A percentile compares a stretch with the other conserved stretches of the same genome.
Conservation (phyloP, 2,329 filamentous ascomycete genomes). For the Penicillium sp. region DNA sequence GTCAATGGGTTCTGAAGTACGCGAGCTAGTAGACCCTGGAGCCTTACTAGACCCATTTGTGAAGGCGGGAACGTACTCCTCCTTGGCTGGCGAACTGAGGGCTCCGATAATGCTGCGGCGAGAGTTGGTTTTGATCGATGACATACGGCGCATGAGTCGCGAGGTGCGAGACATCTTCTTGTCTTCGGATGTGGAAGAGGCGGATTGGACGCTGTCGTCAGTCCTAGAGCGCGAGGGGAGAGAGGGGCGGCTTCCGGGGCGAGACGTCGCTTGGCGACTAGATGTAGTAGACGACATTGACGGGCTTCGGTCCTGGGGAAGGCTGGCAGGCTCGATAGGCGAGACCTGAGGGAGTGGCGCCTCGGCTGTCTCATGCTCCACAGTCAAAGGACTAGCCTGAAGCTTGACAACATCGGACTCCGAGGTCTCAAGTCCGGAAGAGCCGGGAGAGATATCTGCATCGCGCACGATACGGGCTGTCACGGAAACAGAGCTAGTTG, state of each 20-base stretch:
- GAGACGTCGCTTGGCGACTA: constrained; percentile 32
- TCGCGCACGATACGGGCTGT: constrained; percentile 77
- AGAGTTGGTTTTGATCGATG: constrained; percentile 53
- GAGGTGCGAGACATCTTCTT: constrained; percentile 58
- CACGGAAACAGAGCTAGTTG: constrained; percentile 77
- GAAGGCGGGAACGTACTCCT: constrained; percentile 19
- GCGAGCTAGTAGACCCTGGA: constrained; percentile 44
- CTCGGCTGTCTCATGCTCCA: constrained; percentile 62
- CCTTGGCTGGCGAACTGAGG: constrained; percentile 37
- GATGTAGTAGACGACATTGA: constrained; percentile 44
- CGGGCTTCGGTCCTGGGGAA: constrained; percentile 35
- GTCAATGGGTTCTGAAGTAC: constrained; percentile 57
- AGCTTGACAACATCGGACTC: constrained; percentile 43
- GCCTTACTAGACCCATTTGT: constrained; percentile 24
- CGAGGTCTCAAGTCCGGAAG: constrained; percentile 25
- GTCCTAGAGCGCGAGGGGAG: constrained; percentile 39
- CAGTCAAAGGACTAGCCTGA: constrained; percentile 57
- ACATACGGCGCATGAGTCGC: constrained; percentile 66
- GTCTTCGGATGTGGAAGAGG: constrained; percentile 44
- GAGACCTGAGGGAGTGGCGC: constrained; percentile 17
- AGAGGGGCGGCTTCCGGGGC: constrained; percentile 42
- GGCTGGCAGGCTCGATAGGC: constrained; percentile 21
- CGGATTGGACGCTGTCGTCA: constrained; percentile 30
- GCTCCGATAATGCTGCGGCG: constrained; percentile 48
- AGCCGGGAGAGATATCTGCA: constrained; percentile 46